A percentile compares a stretch with the other conserved stretches of the same genome.
Conservation (phyloP, 2,329 filamentous ascomycete genomes). For the Scedosporium boydii region DNA sequence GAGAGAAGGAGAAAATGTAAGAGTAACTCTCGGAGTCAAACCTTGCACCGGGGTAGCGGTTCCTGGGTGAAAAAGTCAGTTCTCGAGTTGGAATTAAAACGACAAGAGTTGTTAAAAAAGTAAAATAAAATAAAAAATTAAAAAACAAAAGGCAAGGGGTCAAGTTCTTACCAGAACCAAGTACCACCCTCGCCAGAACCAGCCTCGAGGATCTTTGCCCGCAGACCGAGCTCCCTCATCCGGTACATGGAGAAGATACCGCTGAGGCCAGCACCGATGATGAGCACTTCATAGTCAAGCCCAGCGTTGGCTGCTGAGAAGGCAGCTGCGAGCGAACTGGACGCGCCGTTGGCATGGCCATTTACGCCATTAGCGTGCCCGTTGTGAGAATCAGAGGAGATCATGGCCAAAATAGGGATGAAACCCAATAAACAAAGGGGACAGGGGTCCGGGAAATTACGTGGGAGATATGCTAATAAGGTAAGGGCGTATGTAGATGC, state of each 20-base stretch:
- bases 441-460: neutral
- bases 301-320: slow-evolving; percentile 9
- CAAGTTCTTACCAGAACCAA: slow-evolving; percentile 27
- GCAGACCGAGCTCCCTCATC: slow-evolving; percentile 26
- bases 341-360: neutral
- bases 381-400: slow-evolving; percentile 7
- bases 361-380: slow-evolving; percentile 7
- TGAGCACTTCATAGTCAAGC: slow-evolving; percentile 25
- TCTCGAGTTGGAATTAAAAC: too few relatives aligned
- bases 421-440: slow-evolving; percentile 5
- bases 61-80: slow-evolving; percentile 16
- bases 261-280: slow-evolving; percentile 28
- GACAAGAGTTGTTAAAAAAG: too few relatives aligned
- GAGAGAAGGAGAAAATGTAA: slow-evolving; percentile 32
- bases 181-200: slow-evolving; percentile 32
- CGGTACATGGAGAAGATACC: slow-evolving; percentile 31
- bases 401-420: neutral
- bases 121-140: too few relatives aligned
- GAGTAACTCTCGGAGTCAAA: slow-evolving; percentile 29
- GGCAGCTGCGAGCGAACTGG: neutral
- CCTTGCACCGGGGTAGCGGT: slow-evolving; percentile 27
- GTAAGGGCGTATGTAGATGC: neutral
- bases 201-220: slow-evolving; percentile 28
- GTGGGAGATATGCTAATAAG: neutral
- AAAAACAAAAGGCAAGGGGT: too few relatives aligned